Evolutionary conservation across 352 stramenopile genomes (phyloP).

Genomic region (Phytophthora chlamydospora): DNA sequence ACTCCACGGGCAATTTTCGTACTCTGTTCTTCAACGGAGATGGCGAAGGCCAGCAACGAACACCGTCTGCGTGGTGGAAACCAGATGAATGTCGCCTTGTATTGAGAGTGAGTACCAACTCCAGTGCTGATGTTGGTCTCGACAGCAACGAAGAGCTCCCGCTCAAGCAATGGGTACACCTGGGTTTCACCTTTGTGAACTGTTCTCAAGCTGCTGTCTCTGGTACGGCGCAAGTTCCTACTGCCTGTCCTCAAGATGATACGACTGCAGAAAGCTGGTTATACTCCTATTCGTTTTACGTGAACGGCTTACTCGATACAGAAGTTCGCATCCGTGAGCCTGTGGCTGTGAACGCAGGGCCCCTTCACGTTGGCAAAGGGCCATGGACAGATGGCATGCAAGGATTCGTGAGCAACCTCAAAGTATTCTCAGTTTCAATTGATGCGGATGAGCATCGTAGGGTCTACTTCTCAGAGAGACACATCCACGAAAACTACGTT

Average conservation of each 20-base stretch:
- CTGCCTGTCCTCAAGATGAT: conserved; percentile 12
- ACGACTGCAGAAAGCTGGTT: conserved; percentile 24
- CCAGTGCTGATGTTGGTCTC: conserved; percentile 61
- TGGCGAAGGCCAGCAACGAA: conserved; percentile 65
- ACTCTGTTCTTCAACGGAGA: conserved; percentile 88
- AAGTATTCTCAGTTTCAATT: conserved; percentile 45
- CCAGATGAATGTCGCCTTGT: conserved; percentile 66
- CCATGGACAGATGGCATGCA: conserved; percentile 71
- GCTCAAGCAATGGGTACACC: conserved; percentile 64
- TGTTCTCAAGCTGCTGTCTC: conserved; percentile 28
- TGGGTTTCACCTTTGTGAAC: conserved; percentile 78
- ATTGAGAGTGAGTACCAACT: conserved; percentile 68
- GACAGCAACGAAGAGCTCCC: conserved; percentile 54
- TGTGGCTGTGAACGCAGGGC: conserved; percentile 60
- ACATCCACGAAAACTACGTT: conserved; percentile 31
- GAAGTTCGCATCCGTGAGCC: conserved; percentile 48
- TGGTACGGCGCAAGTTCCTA: not conserved
- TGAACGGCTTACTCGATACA: conserved; percentile 69
- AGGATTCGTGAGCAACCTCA: conserved; percentile 69
- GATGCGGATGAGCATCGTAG: conserved; percentile 31
- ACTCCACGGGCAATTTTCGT: conserved; percentile 63
- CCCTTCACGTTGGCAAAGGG: conserved; percentile 69
- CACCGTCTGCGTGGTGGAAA: conserved; percentile 84
- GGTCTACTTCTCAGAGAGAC: conserved; percentile 35
- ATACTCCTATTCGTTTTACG: conserved; percentile 58